Base-by-base conservation (phyloP, 495 filamentous ascomycete species). In the Haplographium delicatum region DNA sequence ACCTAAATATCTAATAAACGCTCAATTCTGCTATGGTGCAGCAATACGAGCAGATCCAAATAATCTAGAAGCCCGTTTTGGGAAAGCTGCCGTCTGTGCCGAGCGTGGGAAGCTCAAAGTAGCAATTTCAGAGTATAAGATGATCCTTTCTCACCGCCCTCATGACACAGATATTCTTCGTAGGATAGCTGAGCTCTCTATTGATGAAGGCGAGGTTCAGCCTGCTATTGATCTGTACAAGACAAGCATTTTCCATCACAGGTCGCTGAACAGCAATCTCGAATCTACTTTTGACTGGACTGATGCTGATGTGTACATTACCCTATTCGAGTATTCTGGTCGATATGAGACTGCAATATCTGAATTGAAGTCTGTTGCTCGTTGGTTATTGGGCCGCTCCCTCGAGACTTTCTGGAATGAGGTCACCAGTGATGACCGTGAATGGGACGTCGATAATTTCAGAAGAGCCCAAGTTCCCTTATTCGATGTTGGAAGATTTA, bases 391-490 rank as follows among this genome's bases (percentile, higher is more conserved):
- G 25, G 86, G 88, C 18, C 82, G 93, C 22, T 69, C 72, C 26
- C 70, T 74, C 13, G 94, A 97, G 60, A 61, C 47, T 10, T 89
- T 81, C 58, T 98, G 93, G 93, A 85, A 95, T 46, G 61, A 74
- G n/a, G 75, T 80, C 54, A 63, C 74, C 6, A 72, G 79, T 5
- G 89, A 97, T 61, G 93, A 98, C 65, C 78, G 90, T 49, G 93
- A 98, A 71, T 98, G 89, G 86, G 93, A 98, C 60, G 56, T 76
- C 3, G 76, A 81, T 23, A 80, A 91, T 67, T 72, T 74, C 2
- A 82, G 87, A 25, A 77, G 90, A 31, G 30, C 28, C 5, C 70
- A 70, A 28, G 73, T 80, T 25, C 68, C 78, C 11, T 67, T 75
- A 20, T 73, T 73, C 31, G 62, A 67, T 20, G 53, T 67, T 1